Conservation (phyloP, 2,329 filamentous ascomycete species). For the Trichocomaceae sp. region DNA sequence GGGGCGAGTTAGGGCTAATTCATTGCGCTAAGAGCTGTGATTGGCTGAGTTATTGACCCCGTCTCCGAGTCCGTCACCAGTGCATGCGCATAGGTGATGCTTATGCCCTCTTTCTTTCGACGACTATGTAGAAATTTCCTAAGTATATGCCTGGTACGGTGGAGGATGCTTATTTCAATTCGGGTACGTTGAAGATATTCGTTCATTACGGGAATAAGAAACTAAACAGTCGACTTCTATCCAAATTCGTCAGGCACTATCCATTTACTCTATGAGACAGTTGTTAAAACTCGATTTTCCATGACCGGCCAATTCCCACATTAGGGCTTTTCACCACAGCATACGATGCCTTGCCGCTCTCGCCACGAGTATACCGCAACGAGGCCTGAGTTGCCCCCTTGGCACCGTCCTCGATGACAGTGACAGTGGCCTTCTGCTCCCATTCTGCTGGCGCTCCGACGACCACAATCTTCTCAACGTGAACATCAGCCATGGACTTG, state of each 20-base stretch:
- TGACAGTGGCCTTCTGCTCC: constrained; percentile 56
- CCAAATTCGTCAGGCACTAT: neutral
- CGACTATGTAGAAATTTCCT: too few species aligned
- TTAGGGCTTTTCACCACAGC: constrained; percentile 59
- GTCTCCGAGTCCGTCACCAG: neutral
- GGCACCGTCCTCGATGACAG: constrained; percentile 42
- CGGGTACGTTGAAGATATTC: neutral
- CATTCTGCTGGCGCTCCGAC: constrained; percentile 71
- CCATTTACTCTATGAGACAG: neutral
- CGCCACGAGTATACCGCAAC: constrained; percentile 50
- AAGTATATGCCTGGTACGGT: too few species aligned
- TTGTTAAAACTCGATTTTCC: constrained; percentile 53
- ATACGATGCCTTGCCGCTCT: constrained; percentile 53
- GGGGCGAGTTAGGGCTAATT: too few species aligned
- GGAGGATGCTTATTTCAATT: too few species aligned
- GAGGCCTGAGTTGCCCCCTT: constrained; percentile 44
- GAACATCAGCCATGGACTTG: constrained; percentile 69
- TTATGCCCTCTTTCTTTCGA: too few species aligned
- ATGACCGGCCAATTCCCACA: constrained; percentile 56
- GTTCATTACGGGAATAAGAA: neutral
- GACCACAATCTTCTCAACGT: constrained; percentile 76
- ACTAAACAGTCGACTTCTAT: neutral
- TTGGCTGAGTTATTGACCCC: too few species aligned
- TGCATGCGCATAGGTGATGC: too few species aligned
- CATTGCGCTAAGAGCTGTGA: too few species aligned